Conservation (phyloP, 2,329 filamentous ascomycete species). For the Didymella lethalis region DNA sequence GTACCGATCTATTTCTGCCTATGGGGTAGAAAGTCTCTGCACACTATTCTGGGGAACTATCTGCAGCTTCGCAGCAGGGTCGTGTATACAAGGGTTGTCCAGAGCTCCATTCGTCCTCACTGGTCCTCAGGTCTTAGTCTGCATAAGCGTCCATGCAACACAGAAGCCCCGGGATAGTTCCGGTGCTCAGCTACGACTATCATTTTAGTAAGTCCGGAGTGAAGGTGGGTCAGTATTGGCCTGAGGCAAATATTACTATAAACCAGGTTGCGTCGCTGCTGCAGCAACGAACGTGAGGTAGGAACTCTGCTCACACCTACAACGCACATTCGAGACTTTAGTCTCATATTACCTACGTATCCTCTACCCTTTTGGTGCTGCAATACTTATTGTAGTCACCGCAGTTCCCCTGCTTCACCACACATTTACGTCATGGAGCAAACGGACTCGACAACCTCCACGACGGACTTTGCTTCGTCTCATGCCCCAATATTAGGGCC, state of each 20-base stretch:
- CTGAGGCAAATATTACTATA: constrained; percentile 7
- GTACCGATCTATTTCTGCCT: background rate
- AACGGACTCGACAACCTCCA: background rate
- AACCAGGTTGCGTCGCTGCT: constrained; percentile 4
- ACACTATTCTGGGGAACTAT: background rate
- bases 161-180: constrained; percentile 2
- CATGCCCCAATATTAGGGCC: background rate
- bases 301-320: constrained; percentile 3
- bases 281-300: background rate
- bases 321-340: constrained; percentile 4
- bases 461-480: constrained; percentile 4
- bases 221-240: constrained; percentile 12
- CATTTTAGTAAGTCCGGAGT: background rate
- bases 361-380: background rate
- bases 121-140: background rate
- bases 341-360: background rate
- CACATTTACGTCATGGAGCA: constrained; percentile 6
- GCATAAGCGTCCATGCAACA: constrained; percentile 18
- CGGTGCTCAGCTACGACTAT: constrained; percentile 6
- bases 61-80: background rate
- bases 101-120: background rate
- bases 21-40: background rate
- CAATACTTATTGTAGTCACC: background rate
- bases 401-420: background rate
- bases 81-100: background rate